A percentile compares a stretch with the other conserved stretches of the same genome.
Conservation (phyloP, 2,329 filamentous ascomycete species). For the Fusarium sororula region DNA sequence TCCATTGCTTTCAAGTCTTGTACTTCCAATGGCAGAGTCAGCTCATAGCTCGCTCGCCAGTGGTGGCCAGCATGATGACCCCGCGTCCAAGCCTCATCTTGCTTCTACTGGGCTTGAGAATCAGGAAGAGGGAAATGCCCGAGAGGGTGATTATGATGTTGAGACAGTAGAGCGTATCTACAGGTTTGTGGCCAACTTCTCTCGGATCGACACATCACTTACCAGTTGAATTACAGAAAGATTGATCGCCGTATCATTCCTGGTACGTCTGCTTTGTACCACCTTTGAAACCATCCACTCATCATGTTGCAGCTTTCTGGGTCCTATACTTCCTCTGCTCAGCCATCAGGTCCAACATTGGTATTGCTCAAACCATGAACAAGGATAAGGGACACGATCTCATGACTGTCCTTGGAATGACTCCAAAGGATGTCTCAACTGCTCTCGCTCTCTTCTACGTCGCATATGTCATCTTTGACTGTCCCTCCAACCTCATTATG, state of each 20-base stretch:
- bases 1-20: slow-evolving; percentile 61
- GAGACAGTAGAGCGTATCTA: slow-evolving; percentile 66
- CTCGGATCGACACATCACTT: not conserved
- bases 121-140: slow-evolving; percentile 45
- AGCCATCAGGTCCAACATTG: slow-evolving; percentile 90
- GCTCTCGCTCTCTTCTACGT: slow-evolving; percentile 91
- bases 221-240: slow-evolving; percentile 48
- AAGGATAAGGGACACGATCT: slow-evolving; percentile 74
- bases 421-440: slow-evolving; percentile 80
- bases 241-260: slow-evolving; percentile 69
- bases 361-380: slow-evolving; percentile 96
- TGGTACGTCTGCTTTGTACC: slow-evolving; percentile 48
- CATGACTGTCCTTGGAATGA: slow-evolving; percentile 73
- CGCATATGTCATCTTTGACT: slow-evolving; percentile 88
- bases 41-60: slow-evolving; percentile 44
- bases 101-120: slow-evolving; percentile 36
- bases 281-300: not conserved
- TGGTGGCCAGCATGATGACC: slow-evolving; percentile 45
- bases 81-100: slow-evolving; percentile 32
- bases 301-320: slow-evolving; percentile 74
- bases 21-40: slow-evolving; percentile 55
- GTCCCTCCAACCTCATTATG: slow-evolving; percentile 90
- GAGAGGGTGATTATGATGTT: slow-evolving; percentile 56
- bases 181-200: slow-evolving; percentile 30
- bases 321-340: slow-evolving; percentile 91